These are phyloP conservation scores for Corynespora cassiicola DNA, from an alignment of 2,329 filamentous ascomycete species.

Conservation along the genomic window DNA sequence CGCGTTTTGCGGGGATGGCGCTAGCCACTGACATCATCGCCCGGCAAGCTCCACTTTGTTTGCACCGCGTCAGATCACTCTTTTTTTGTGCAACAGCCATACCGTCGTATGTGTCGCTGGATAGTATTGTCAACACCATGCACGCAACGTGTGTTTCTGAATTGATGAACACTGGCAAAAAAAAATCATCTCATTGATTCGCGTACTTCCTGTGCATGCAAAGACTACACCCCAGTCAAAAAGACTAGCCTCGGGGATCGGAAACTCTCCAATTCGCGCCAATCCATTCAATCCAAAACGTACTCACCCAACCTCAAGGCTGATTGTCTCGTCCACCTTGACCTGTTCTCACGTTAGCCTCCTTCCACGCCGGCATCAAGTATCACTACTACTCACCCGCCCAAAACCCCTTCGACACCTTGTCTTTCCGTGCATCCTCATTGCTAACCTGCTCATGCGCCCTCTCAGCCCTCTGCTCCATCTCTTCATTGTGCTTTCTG, in stretches of 20 bases:
- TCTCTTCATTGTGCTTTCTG: conserved; percentile 52
- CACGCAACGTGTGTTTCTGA: too few species aligned
- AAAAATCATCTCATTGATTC: too few species aligned
- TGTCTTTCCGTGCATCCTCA: conserved; percentile 48
- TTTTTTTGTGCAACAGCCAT: too few species aligned
- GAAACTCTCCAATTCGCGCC: conserved; percentile 12
- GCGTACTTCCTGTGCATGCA: too few species aligned
- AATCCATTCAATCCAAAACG: not conserved
- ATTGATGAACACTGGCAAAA: too few species aligned
- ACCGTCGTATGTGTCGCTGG: too few species aligned
- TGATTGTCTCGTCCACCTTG: conserved; percentile 33
- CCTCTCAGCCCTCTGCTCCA: conserved; percentile 51
- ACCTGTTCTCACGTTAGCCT: conserved; percentile 19
- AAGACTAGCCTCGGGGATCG: too few species aligned
- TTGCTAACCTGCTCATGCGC: conserved; percentile 46
- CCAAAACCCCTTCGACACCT: conserved; percentile 50
- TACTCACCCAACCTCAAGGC: conserved; percentile 15
- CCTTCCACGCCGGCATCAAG: not conserved
- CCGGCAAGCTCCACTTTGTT: too few species aligned
- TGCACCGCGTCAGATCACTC: too few species aligned
- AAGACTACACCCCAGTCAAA: too few species aligned
- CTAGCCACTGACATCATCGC: conserved; percentile 22
- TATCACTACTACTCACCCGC: conserved; percentile 33
- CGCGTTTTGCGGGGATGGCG: conserved; percentile 26
- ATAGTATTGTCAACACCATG: too few species aligned